phyloP scores from a whole-genome alignment of 2,329 filamentous ascomycete species.

The Sphaceloma murrayae region DNA sequence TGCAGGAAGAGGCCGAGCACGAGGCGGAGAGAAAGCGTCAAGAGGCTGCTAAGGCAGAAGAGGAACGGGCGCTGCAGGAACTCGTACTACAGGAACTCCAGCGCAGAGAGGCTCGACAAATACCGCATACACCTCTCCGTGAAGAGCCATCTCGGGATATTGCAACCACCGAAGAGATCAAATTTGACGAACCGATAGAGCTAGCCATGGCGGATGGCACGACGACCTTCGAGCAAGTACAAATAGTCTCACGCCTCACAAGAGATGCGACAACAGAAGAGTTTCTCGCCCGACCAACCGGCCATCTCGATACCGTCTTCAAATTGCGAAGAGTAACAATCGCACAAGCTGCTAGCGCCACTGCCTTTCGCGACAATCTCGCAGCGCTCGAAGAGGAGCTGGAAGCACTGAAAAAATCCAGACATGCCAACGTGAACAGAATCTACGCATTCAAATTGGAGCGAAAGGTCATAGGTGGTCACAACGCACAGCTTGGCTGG shows the following conservation, averaged over 20 bases:
- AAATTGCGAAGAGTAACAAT: constrained; percentile 1
- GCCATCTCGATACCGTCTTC: background rate
- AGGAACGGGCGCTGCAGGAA: constrained; percentile 59
- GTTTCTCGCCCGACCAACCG: background rate
- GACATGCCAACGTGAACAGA: constrained; percentile 67
- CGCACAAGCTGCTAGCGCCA: background rate
- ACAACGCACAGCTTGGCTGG: constrained; percentile 41
- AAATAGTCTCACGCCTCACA: constrained; percentile 2
- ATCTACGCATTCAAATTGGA: constrained; percentile 68
- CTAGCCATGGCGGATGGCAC: constrained; percentile 22
- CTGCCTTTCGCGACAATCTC: constrained; percentile 47
- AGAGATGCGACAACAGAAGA: background rate
- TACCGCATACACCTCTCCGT: constrained; percentile 7
- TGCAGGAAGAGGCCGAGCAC: constrained; percentile 42
- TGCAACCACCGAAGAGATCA: background rate
- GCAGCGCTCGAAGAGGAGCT: constrained; percentile 68
- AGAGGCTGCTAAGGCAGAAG: constrained; percentile 44
- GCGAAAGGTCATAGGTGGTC: constrained; percentile 12
- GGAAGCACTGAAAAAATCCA: constrained; percentile 62
- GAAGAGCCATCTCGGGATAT: background rate
- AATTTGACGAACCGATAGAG: constrained; percentile 25
- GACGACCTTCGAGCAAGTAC: constrained; percentile 15
- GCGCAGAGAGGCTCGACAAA: constrained; percentile 45
- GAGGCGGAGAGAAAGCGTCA: constrained; percentile 33
- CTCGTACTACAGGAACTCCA: constrained; percentile 65